Evolutionary conservation across 2,329 filamentous ascomycete genomes (phyloP), one percentile per base, ranked within the genome.

Genomic region (Capronia americana): DNA sequence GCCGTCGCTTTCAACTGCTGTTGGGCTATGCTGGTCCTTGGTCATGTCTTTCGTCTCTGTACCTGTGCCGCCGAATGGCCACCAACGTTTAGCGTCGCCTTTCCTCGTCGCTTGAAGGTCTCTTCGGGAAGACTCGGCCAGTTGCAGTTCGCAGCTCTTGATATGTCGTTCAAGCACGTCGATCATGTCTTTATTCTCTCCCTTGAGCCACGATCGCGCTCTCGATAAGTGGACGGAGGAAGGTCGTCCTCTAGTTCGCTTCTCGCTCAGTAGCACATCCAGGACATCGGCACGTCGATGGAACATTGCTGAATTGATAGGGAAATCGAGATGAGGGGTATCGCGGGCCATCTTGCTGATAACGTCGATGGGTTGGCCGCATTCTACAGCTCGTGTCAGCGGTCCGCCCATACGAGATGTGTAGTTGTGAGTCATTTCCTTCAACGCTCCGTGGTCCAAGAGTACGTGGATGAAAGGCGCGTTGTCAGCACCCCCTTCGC

Each of bases 381-480:
- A 54, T 54, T 54, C 51, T 24, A 54, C 51, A 54, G 51, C 51
- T 14, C 51, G 51, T 11, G 51, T 54, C 51, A 54, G 51, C 51
- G 51, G 51, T 30, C 51, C 51, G 51, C 51, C 51, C 24, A 54
- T 54, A 30, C 51, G 30, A 11, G 30, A 32, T 32, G 30, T 32
- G 30, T 32, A 54, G 20, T 26, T 28, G 51, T 26, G 24, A 12
- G 51, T 28, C 51, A 28, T 54, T 54, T 54, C 26, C 7, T 26
- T 7, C 20, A 54, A 54, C n/a, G 51, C 51, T 54, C 51, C 51
- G 51, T 54, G 51, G 51, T 54, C 51, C 51, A 54, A 54, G 51
- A 54, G 51, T 24, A 54, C 51, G 51, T 54, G 51, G 11, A 54
- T 54, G 20, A 54, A 28, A 24, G 51, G 51, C 51, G 24, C 51